Evolutionary conservation across 176 grass and related monocot genomes (phyloP).

Genomic region (Tillandsia fasciculata): DNA sequence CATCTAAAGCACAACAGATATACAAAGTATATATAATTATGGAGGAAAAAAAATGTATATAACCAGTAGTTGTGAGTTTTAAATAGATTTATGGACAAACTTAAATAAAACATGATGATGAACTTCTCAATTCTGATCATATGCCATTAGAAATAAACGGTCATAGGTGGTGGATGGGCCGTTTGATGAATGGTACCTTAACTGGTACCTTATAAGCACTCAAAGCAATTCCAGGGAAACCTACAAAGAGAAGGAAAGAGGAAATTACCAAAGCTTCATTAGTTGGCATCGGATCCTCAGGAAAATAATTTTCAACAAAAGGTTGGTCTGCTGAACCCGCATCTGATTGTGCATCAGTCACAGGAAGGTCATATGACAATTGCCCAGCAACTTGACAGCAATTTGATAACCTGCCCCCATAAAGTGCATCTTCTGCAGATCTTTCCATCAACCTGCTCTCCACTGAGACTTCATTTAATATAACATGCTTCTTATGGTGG

Average conservation of each 20-base stretch:
- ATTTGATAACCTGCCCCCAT: slow-evolving; percentile 27
- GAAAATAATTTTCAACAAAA: slow-evolving; percentile 24
- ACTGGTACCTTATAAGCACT: not conserved
- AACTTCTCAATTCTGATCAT: too few relatives aligned
- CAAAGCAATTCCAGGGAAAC: not conserved
- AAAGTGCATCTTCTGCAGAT: slow-evolving; percentile 29
- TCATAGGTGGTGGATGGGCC: too few relatives aligned
- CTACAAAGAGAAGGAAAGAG: slow-evolving; percentile 9
- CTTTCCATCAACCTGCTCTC: slow-evolving; percentile 18
- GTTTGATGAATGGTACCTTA: too few relatives aligned
- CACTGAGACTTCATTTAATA: slow-evolving; percentile 21
- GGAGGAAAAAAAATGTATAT: too few relatives aligned
- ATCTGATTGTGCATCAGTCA: slow-evolving; percentile 46
- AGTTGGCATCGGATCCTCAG: slow-evolving; percentile 19
- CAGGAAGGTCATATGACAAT: slow-evolving; percentile 14
- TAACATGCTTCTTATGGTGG: slow-evolving; percentile 21
- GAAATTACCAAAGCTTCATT: slow-evolving; percentile 47
- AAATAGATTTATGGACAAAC: too few relatives aligned
- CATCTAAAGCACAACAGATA: too few relatives aligned
- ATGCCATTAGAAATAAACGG: too few relatives aligned
- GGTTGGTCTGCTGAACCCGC: slow-evolving; percentile 25
- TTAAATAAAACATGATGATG: too few relatives aligned
- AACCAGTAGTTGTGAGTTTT: too few relatives aligned
- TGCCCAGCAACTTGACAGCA: slow-evolving; percentile 31
- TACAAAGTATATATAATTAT: too few relatives aligned